Base-by-base conservation (phyloP, 1,284 basidiomycete genomes). In the Tranzscheliella williamsii region DNA sequence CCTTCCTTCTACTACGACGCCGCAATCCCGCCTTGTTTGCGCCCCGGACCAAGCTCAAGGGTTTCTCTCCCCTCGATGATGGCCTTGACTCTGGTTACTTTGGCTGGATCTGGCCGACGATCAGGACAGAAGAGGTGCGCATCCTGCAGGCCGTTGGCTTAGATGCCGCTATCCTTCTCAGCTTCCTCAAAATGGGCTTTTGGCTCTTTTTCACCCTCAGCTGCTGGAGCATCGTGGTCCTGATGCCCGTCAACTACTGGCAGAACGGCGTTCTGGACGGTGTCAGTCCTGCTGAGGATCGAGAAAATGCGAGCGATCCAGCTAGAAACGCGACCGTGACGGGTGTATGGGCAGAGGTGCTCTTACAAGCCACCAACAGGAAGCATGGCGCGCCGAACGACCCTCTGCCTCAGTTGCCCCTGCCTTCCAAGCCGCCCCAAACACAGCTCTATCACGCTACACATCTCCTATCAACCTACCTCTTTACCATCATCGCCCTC, bases 91-190 rank as follows among this genome's bases (percentile, higher is more conserved):
- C 86, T 5, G 87, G 88, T 64, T 82, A 94, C 79, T 91, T 96
- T 79, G 90, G 90, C 17, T 98, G 94, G 94, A 89, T 97, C 60
- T 78, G 91, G 60, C 94, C 94, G 1, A 97, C 93, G 0, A 83
- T 96, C 45, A 82, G 84, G 47, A 91, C 89, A 0, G 91, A 90
- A 33, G 94, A 97, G 74, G 91, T 89, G 69, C 89, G 90, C 3
- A 87, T 97, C n/a, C 82, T 97, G 0, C 93, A 97, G 76, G 93
- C 94, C 31, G 93, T 97, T 11, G 94, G 94, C 0, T 80, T 98
- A 38, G 94, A 98, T 79, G 94, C 92, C 30, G 91, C 91, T 5
- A 91, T 97, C 67, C 83, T 97, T 4, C 84, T 98, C 27, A 90
- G 87, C 67, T 98, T 98, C 80, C 88, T 92, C 83, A 92, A 93